Percentiles rank a stretch among this genome's conserved stretches.
These are phyloP conservation scores for Naganishia albida DNA, from an alignment of 1,284 basidiomycete species.

Conservation along the genomic window DNA sequence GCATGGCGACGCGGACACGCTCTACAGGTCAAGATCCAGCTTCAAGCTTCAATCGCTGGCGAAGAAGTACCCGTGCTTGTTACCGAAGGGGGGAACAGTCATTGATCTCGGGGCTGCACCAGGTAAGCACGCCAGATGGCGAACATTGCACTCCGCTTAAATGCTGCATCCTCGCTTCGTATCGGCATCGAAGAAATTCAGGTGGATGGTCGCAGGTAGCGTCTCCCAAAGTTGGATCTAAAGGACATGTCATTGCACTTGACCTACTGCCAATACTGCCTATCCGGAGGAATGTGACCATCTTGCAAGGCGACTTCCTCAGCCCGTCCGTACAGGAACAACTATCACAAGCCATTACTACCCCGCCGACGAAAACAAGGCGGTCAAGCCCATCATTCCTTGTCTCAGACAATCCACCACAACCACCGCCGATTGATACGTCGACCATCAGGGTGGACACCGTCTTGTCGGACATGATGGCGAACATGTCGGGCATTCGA, in stretches of 20 bases:
- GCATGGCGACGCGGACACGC: slow-evolving; percentile 28
- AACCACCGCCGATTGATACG: not conserved
- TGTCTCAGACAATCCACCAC: not conserved
- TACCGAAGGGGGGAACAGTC: slow-evolving; percentile 59
- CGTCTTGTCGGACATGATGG: slow-evolving; percentile 56
- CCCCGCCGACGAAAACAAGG: not conserved
- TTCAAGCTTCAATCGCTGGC: slow-evolving; percentile 66
- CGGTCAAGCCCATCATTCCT: not conserved
- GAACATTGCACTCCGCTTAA: not conserved
- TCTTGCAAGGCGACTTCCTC: slow-evolving; percentile 77
- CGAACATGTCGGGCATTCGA: slow-evolving; percentile 51
- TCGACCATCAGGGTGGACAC: slow-evolving; percentile 45
- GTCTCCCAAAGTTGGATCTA: slow-evolving; percentile 48
- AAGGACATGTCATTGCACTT: slow-evolving; percentile 30
- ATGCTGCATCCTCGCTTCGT: too few relatives aligned
- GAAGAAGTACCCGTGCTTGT: slow-evolving; percentile 54
- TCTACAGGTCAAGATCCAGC: slow-evolving; percentile 74
- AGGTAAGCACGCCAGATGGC: slow-evolving; percentile 42
- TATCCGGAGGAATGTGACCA: slow-evolving; percentile 55
- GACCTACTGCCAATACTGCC: slow-evolving; percentile 25
- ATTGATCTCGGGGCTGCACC: slow-evolving; percentile 85
- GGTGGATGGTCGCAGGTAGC: slow-evolving; percentile 84
- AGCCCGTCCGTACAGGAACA: slow-evolving; percentile 58
- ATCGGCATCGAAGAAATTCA: slow-evolving; percentile 11
- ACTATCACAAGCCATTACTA: slow-evolving; percentile 46